Percentiles rank a stretch among this genome's conserved stretches.
phyloP scores from a whole-genome alignment of 148 eudicot genomes.

The Chenopodium suecicum region DNA sequence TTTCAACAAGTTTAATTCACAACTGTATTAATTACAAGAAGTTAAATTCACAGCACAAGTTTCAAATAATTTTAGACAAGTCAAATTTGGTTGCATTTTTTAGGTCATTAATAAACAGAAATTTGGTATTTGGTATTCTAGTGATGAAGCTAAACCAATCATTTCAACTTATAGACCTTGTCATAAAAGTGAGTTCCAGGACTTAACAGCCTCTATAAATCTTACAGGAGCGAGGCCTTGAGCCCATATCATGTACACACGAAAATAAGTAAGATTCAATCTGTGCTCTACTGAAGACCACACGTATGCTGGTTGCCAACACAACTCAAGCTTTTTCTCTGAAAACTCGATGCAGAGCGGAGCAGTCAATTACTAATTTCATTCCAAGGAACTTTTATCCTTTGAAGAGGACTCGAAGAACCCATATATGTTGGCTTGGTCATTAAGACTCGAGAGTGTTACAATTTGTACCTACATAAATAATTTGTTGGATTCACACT shows the following conservation, averaged over 20 bases:
- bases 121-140: no score
- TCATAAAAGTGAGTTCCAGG: background rate
- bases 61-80: no score
- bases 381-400: background rate
- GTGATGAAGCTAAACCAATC: background rate
- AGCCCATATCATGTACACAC: slow-evolving; percentile 14
- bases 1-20: no score
- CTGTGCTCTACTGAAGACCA: background rate
- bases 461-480: background rate
- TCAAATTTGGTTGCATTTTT: no score
- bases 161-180: background rate
- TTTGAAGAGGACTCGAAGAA: background rate
- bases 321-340: background rate
- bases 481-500: background rate
- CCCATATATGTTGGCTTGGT: background rate
- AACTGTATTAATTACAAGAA: no score
- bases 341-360: background rate
- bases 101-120: no score
- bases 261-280: background rate
- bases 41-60: no score
- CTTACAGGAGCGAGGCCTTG: slow-evolving; percentile 7
- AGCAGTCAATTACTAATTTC: background rate
- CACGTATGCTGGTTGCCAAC: background rate
- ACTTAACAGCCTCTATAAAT: background rate
- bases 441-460: background rate